Percentiles rank a stretch among this genome's conserved stretches.
Conservation (phyloP, 2,329 filamentous ascomycete genomes). For the Chalaropsis ovoidea region DNA sequence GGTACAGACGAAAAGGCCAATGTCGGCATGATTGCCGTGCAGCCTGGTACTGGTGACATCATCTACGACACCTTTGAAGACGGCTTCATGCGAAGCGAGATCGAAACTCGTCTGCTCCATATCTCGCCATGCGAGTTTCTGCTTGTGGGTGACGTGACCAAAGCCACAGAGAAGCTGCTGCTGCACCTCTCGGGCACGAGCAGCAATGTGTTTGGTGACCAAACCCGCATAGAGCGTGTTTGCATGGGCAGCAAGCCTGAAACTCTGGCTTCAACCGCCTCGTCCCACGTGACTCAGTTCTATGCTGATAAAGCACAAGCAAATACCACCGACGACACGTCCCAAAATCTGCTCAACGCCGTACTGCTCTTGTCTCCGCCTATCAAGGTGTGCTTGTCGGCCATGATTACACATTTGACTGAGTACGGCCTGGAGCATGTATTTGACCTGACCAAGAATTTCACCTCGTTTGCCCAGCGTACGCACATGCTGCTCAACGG, state of each 20-base stretch:
- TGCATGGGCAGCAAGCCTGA: constrained; percentile 3
- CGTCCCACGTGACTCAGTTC: constrained; percentile 86
- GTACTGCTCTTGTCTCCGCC: constrained; percentile 75
- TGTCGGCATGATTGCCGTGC: constrained; percentile 84
- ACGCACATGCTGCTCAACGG: constrained; percentile 95
- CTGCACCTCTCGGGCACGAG: constrained; percentile 80
- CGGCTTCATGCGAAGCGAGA: constrained; percentile 91
- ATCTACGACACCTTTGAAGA: constrained; percentile 95
- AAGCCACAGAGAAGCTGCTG: constrained; percentile 83
- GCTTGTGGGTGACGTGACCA: constrained; percentile 81
- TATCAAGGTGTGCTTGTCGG: constrained; percentile 83
- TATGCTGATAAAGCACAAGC: constrained; percentile 79
- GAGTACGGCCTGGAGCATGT: constrained; percentile 93
- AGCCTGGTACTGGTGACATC: constrained; percentile 90
- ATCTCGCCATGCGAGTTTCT: constrained; percentile 94
- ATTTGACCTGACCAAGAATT: constrained; percentile 93
- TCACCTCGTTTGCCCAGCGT: constrained; percentile 85
- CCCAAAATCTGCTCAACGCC: constrained; percentile 65
- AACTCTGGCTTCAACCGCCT: constrained; percentile 29
- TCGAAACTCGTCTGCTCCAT: constrained; percentile 89
- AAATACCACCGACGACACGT: constrained; percentile 37
- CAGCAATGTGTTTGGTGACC: constrained; percentile 86
- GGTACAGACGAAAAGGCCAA: constrained; percentile 90
- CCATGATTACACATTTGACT: constrained; percentile 87
- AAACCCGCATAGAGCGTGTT: constrained; percentile 72